Evolutionary conservation across 2,329 filamentous ascomycete genomes (phyloP).

Genomic region (Fusarium aywerte): DNA sequence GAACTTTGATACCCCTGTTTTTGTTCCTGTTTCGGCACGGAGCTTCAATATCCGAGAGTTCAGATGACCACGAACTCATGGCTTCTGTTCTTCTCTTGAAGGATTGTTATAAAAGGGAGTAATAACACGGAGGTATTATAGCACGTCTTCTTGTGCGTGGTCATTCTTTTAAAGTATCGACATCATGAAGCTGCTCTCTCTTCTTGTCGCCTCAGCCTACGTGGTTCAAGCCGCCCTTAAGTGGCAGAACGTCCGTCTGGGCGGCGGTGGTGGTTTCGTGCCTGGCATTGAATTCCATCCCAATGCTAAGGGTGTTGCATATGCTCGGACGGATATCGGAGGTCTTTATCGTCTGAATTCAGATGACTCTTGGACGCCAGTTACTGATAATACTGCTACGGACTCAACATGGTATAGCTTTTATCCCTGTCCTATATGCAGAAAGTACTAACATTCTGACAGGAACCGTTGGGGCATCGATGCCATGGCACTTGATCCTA

Average conservation of each 20-base stretch:
- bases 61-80: neutral
- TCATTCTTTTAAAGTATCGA: neutral
- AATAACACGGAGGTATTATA: neutral
- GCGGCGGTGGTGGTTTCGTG: conserved; percentile 31
- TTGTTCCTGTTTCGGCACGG: conserved; percentile 2
- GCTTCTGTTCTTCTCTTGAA: too few species aligned
- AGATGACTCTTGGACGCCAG: conserved; percentile 35
- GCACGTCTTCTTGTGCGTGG: fast-evolving
- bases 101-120: neutral
- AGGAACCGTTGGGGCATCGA: conserved; percentile 68
- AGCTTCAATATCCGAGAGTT: neutral
- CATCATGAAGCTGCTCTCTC: conserved; percentile 23
- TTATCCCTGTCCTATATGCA: fast-evolving
- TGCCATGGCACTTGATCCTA: conserved; percentile 65
- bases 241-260: conserved; percentile 36
- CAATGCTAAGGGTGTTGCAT: conserved; percentile 30
- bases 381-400: conserved; percentile 26
- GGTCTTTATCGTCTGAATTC: conserved; percentile 35
- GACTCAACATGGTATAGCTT: conserved; percentile 17
- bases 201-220: conserved; percentile 19
- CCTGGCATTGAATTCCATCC: conserved; percentile 39
- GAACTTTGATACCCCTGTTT: neutral
- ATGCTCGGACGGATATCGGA: conserved; percentile 35
- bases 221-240: conserved; percentile 19
- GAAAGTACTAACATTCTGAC: neutral